phyloP scores from a whole-genome alignment of 805 yeast species.

The Zygotorulaspora florentina region DNA sequence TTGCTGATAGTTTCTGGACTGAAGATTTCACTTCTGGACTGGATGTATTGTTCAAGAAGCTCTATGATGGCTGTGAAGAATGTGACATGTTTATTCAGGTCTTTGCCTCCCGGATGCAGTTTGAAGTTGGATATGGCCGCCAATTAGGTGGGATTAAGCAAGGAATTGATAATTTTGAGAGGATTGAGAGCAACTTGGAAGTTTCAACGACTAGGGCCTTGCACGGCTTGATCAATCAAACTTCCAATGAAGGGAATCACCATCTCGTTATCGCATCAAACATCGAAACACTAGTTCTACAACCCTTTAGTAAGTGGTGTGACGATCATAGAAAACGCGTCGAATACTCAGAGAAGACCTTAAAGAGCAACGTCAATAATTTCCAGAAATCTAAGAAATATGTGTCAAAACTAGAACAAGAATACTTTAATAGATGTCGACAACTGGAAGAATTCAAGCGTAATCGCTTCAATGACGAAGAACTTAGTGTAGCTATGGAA shows the following conservation, averaged over 20 bases:
- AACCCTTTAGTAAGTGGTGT: conserved; percentile 74
- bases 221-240: conserved; percentile 46
- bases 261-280: conserved; percentile 61
- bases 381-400: conserved; percentile 45
- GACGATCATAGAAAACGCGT: conserved; percentile 65
- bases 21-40: conserved; percentile 57
- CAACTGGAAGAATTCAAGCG: conserved; percentile 56
- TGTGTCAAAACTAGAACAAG: conserved; percentile 53
- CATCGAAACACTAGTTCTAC: conserved; percentile 55
- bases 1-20: conserved; percentile 77
- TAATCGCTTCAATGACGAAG: conserved; percentile 22
- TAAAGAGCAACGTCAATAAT: conserved; percentile 47
- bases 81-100: conserved; percentile 63
- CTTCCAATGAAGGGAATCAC: conserved; percentile 59
- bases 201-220: conserved; percentile 39
- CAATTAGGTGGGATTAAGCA: conserved; percentile 37
- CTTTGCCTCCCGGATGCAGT: conserved; percentile 66
- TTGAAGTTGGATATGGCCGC: conserved; percentile 62
- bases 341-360: conserved; percentile 52
- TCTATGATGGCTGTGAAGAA: conserved; percentile 62
- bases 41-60: conserved; percentile 46
- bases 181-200: conserved; percentile 25
- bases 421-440: conserved; percentile 74
- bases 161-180: conserved; percentile 23
- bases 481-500: conserved; percentile 22